phyloP scores from a whole-genome alignment of 2,329 filamentous ascomycete genomes.

The Phialemonium atrogriseum region DNA sequence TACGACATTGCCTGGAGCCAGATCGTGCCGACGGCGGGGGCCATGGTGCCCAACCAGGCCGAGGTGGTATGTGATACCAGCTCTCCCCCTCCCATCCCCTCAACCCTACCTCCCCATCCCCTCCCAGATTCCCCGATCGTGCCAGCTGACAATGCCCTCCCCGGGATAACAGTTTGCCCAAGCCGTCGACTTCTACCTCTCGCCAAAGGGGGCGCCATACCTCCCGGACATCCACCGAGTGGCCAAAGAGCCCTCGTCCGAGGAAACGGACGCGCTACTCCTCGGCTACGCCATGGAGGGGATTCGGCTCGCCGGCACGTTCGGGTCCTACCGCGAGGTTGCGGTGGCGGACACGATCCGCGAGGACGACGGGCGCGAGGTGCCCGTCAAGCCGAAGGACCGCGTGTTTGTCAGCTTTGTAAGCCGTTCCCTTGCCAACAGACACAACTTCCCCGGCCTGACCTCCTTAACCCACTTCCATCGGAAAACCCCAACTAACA shows the following conservation, averaged over 20 bases:
- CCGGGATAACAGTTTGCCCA: conserved; percentile 64
- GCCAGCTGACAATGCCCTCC: too few relatives aligned
- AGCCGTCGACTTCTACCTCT: conserved; percentile 65
- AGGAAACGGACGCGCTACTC: conserved; percentile 54
- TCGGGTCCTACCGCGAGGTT: conserved; percentile 52
- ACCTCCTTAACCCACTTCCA: not conserved
- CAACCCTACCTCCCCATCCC: not conserved
- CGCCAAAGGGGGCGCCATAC: conserved; percentile 43
- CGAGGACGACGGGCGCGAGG: conserved; percentile 42
- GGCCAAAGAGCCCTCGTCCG: conserved; percentile 43
- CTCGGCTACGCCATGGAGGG: conserved; percentile 66
- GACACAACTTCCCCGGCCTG: not conserved
- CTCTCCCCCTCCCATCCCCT: not conserved
- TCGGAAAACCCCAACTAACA: too few relatives aligned
- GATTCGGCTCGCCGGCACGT: conserved; percentile 57
- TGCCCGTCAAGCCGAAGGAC: conserved; percentile 46
- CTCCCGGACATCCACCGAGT: conserved; percentile 53
- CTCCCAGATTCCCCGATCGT: too few relatives aligned
- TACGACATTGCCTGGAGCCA: conserved; percentile 65
- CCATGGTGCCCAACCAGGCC: conserved; percentile 63
- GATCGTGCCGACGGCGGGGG: conserved; percentile 57
- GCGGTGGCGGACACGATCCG: conserved; percentile 33
- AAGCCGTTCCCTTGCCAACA: conserved; percentile 10
- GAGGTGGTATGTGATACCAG: conserved; percentile 43
- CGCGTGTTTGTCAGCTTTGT: conserved; percentile 58